Percentiles rank a stretch among this genome's conserved stretches.
Evolutionary conservation across 148 eudicot genomes (phyloP).

Genomic region (Rhododendron simsii): DNA sequence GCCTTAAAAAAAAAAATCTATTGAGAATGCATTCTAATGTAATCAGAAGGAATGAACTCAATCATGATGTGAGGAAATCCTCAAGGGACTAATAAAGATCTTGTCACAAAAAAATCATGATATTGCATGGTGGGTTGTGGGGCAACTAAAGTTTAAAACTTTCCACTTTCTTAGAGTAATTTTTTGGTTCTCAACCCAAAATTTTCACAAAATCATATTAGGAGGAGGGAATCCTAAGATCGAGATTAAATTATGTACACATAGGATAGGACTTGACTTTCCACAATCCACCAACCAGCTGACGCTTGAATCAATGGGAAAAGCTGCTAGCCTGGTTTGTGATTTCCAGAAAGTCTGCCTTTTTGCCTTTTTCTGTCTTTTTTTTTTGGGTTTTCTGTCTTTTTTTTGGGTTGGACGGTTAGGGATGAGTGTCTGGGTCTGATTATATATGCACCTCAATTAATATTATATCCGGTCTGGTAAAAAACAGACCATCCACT

Average conservation of each 20-base stretch:
- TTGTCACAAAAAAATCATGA: slow-evolving; percentile 3
- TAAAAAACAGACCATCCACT: too few species aligned
- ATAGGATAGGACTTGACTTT: neutral
- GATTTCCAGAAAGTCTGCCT: neutral
- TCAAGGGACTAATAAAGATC: neutral
- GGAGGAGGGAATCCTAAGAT: neutral
- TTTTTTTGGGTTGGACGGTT: too few species aligned
- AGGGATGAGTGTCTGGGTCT: too few species aligned
- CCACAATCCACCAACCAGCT: neutral
- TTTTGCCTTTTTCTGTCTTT: neutral
- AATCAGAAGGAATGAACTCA: neutral
- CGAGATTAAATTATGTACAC: neutral
- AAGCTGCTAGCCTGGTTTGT: neutral
- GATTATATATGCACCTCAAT: too few species aligned
- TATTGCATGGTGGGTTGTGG: neutral
- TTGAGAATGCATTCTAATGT: neutral
- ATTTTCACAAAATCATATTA: neutral
- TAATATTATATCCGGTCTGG: too few species aligned
- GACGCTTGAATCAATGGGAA: neutral
- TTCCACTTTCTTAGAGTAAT: neutral
- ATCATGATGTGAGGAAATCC: neutral
- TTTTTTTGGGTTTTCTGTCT: neutral
- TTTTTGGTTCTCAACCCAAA: neutral
- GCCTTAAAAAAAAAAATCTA: too few species aligned
- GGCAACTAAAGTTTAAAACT: neutral